Evolutionary conservation across 129 eudicot genomes (phyloP).

Genomic region (Saussurea involucrata): DNA sequence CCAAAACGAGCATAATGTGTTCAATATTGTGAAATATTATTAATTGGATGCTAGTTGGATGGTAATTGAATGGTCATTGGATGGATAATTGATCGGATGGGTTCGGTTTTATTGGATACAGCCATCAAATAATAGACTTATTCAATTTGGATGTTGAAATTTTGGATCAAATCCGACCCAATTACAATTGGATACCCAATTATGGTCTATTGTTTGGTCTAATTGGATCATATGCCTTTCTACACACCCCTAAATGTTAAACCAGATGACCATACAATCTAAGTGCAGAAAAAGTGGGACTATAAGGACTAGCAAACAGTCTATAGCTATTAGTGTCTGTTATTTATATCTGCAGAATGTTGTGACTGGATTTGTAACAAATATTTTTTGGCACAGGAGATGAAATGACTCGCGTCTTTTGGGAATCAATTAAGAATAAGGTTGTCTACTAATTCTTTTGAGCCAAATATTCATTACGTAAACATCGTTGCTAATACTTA

Average conservation of each 20-base stretch:
- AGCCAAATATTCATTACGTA: neutral
- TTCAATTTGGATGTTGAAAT: neutral
- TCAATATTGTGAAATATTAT: neutral
- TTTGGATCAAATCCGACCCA: neutral
- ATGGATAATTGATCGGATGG: neutral
- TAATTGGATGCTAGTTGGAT: neutral
- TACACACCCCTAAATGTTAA: neutral
- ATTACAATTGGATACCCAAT: neutral
- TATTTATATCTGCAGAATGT: neutral
- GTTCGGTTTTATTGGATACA: neutral
- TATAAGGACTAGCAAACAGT: neutral
- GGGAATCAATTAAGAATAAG: constrained; percentile 93
- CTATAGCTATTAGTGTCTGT: neutral
- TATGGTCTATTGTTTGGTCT: neutral
- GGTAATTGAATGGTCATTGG: neutral
- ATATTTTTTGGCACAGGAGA: constrained; percentile 58
- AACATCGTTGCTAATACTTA: neutral
- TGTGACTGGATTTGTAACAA: constrained; percentile 8
- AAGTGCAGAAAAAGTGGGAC: neutral
- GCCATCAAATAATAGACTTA: neutral
- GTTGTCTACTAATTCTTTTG: constrained; percentile 26
- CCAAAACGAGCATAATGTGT: neutral
- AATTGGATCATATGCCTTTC: neutral
- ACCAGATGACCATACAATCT: neutral
- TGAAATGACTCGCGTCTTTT: constrained; percentile 95